A percentile compares a stretch with the other conserved stretches of the same genome.
phyloP scores from a whole-genome alignment of 1,139 yeast genomes.

The Sugiyamaella novakii region DNA sequence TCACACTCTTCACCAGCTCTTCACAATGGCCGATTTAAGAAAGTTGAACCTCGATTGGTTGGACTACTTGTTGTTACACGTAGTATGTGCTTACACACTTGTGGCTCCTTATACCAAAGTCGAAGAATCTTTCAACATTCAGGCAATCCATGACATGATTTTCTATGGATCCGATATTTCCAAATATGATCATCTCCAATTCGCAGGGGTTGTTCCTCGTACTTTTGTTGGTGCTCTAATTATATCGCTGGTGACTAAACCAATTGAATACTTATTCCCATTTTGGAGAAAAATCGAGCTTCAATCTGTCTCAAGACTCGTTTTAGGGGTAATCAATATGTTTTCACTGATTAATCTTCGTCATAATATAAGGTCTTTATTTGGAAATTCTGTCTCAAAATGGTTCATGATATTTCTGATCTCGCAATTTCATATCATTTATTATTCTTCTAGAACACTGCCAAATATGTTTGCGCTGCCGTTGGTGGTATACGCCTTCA shows the following conservation, averaged over 20 bases:
- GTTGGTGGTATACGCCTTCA: slow-evolving; percentile 58
- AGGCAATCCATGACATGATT: slow-evolving; percentile 83
- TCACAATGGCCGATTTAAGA: slow-evolving; percentile 1
- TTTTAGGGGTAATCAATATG: slow-evolving; percentile 41
- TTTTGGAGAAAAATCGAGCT: slow-evolving; percentile 39
- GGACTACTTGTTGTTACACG: slow-evolving; percentile 29
- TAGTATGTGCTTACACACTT: slow-evolving; percentile 45
- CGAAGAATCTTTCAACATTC: slow-evolving; percentile 90
- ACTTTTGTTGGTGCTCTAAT: slow-evolving; percentile 76
- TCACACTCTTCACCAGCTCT: too few species aligned
- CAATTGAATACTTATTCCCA: slow-evolving; percentile 37
- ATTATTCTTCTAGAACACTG: slow-evolving; percentile 75
- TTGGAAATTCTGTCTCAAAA: slow-evolving; percentile 23
- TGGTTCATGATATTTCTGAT: slow-evolving; percentile 64
- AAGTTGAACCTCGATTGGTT: slow-evolving; percentile 16
- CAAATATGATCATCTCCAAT: slow-evolving; percentile 69
- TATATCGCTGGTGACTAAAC: slow-evolving; percentile 50
- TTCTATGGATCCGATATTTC: slow-evolving; percentile 55
- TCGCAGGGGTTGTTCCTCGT: slow-evolving; percentile 91
- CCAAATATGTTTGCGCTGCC: slow-evolving; percentile 90
- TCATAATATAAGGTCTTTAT: slow-evolving; percentile 26
- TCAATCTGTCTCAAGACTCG: slow-evolving; percentile 46
- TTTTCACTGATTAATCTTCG: slow-evolving; percentile 36
- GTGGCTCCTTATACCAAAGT: slow-evolving; percentile 86
- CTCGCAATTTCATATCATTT: slow-evolving; percentile 78